Base-by-base conservation (phyloP, 345 rosid species). In the Lagerstroemia speciosa region DNA sequence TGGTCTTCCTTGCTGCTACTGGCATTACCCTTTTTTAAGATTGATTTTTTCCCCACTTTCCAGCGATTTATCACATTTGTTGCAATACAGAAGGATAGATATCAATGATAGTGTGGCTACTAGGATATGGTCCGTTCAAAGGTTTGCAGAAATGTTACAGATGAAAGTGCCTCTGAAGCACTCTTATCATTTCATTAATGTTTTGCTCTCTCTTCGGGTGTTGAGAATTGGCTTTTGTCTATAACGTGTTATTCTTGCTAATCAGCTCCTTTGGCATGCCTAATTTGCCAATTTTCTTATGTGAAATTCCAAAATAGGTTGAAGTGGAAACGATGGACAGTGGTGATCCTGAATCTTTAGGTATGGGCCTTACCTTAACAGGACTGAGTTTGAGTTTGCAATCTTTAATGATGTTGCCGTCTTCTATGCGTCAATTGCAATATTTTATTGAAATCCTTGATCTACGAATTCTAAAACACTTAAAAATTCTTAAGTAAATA, bases 321-420 rank as follows among this genome's bases (percentile, higher is more conserved):
- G 80, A 85, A 66, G 73, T 77, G 69, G 86, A 73, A 45, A 75
- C 72, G 31, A 68, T 79, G 61, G 83, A 80, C 72, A 74, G 71
- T 66, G 69, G 64, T 61, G 73, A 73, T 65, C 75, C 77, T 10
- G 76, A 74, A 66, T 73, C 72, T 69, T 55, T 52, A 66, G 89
- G 91, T 85, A 78, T 43, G 69, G 1, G 72, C 27, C 29, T 12
- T 29, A 22, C 12, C 31, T 57, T 26, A 33, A 57, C 27, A 2
- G 7, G 3, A 52, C 27, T 57, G 14, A 27, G 31, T 24, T 26
- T 57, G 3, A 9, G 33, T 26, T 57, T 26, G 32, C 62, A 57
- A 11, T 26, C 12, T 14, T 26, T 24, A 8, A 0, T 55, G 12
- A 26, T 1, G 6, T 17, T 3, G 15, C 15, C 5, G 4, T 19